Base-by-base conservation (phyloP, 768 basidiomycete genomes). In the Serendipita sp. region DNA sequence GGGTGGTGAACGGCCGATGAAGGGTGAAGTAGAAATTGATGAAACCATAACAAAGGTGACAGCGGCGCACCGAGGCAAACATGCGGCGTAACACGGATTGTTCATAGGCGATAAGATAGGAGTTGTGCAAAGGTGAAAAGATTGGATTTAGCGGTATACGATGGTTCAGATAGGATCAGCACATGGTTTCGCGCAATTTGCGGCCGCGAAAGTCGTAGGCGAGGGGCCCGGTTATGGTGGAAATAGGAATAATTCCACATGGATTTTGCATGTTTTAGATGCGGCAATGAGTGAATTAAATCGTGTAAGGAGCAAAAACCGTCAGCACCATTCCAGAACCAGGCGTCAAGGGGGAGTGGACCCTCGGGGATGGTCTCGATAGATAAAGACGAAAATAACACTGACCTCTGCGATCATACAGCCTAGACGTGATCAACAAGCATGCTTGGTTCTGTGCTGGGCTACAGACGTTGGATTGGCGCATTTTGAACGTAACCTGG, bases 381-480 rank as follows among this genome's bases (percentile, higher is more conserved):
- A 41, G 38, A 41, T 41, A 41, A 41, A 41, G 5, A 41, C 5
- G 5, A 41, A 41, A 41, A 41, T 13, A 41, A 37, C 8, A 60
- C 56, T 32, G 34, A 60, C 56, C 56, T 60, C 56, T 60, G 35
- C 56, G 56, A 60, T 60, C 56, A 60, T 60, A 60, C 0, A 60
- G n/a, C 32, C 56, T 60, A 11, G 56, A 60, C 32, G 56, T 60
- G 35, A 60, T 60, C 28, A 60, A 60, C 56, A 60, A 60, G 56
- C 56, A 60, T 2, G 56, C 56, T 35, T 60, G 56, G 34, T 60
- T 60, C 35, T 60, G 56, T 4, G 56, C 56, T 8, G 56, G 56
- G 56, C 56, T 60, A n/a, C 56, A 60, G 56, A 60, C 56, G 35
- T 60, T 60, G 28, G 56, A 60, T n/a, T 60, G 56, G 3, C 56